These are phyloP conservation scores for Arxiozyma slooffiae DNA, from an alignment of 1,139 yeast species.

Conservation along the genomic window DNA sequence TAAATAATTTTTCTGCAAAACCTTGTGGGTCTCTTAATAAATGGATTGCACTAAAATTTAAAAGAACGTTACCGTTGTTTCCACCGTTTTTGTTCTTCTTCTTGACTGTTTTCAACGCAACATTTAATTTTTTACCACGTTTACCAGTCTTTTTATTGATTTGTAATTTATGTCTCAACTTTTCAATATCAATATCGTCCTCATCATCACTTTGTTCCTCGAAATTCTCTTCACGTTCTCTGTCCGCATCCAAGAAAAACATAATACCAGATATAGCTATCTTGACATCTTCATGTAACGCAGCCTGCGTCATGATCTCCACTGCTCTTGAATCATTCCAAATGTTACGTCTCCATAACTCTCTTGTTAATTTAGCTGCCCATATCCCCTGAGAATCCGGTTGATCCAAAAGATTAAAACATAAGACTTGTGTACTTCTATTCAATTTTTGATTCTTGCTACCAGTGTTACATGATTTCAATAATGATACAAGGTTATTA, in stretches of 20 bases:
- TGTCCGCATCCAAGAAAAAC: conserved; percentile 90
- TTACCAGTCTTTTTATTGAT: conserved; percentile 77
- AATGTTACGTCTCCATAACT: conserved; percentile 91
- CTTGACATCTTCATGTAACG: conserved; percentile 73
- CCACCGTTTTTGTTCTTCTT: conserved; percentile 39
- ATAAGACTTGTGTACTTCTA: conserved; percentile 79
- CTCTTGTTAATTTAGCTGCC: conserved; percentile 93
- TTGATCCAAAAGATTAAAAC: conserved; percentile 74
- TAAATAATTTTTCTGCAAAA: conserved; percentile 77
- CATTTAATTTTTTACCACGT: conserved; percentile 67
- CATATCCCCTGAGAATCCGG: conserved; percentile 78
- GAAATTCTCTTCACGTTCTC: conserved; percentile 80
- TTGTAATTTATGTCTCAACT: conserved; percentile 69
- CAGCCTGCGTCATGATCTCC: conserved; percentile 94
- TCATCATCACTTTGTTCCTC: conserved; percentile 67
- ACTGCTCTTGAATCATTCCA: conserved; percentile 97
- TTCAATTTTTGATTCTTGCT: conserved; percentile 74
- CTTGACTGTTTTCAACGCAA: conserved; percentile 58
- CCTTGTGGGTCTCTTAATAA: conserved; percentile 94
- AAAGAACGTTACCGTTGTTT: conserved; percentile 54
- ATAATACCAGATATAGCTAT: conserved; percentile 83
- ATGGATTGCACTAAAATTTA: conserved; percentile 92
- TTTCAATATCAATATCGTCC: conserved; percentile 56
- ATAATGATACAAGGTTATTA: conserved; percentile 60
- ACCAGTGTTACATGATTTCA: conserved; percentile 77